Percentiles rank a stretch among this genome's conserved stretches.
These are phyloP conservation scores for Stephanodiscus minutulus DNA, from an alignment of 108 stramenopile genomes.

Conservation along the genomic window DNA sequence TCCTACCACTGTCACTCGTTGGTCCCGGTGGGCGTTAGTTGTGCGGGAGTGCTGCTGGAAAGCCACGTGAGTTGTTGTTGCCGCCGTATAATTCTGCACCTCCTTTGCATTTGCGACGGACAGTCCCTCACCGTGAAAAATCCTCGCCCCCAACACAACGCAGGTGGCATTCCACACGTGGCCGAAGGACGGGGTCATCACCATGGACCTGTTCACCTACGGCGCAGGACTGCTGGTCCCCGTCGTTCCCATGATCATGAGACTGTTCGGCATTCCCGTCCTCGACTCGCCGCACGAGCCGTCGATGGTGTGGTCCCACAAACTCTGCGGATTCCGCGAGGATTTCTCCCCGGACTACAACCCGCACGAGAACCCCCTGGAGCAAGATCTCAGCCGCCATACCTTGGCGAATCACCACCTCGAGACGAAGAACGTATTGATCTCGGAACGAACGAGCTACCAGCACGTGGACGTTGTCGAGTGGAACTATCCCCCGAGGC, in stretches of 20 bases:
- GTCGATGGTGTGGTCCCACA: conserved; percentile 59
- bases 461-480: conserved; percentile 22
- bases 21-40: conserved; percentile 70
- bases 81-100: background rate
- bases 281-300: background rate
- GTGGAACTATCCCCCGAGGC: conserved; percentile 35
- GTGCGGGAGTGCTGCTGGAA: conserved; percentile 74
- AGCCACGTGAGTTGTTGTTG: conserved; percentile 25
- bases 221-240: conserved; percentile 53
- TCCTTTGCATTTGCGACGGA: background rate
- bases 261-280: conserved; percentile 52
- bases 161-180: conserved; percentile 69
- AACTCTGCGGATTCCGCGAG: conserved; percentile 50
- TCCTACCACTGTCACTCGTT: conserved; percentile 83
- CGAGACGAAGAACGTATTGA: conserved; percentile 23
- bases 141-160: too few species aligned
- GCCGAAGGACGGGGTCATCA: conserved; percentile 74
- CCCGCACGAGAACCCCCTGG: conserved; percentile 9
- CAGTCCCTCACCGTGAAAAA: too few species aligned
- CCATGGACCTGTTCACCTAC: conserved; percentile 75
- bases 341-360: conserved; percentile 8
- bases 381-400: conserved; percentile 25
- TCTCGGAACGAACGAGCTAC: conserved; percentile 43
- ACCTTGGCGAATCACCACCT: conserved; percentile 2
- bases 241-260: conserved; percentile 54